Base-by-base conservation (phyloP, 2,329 filamentous ascomycete species). In the Penicillium sp. region DNA sequence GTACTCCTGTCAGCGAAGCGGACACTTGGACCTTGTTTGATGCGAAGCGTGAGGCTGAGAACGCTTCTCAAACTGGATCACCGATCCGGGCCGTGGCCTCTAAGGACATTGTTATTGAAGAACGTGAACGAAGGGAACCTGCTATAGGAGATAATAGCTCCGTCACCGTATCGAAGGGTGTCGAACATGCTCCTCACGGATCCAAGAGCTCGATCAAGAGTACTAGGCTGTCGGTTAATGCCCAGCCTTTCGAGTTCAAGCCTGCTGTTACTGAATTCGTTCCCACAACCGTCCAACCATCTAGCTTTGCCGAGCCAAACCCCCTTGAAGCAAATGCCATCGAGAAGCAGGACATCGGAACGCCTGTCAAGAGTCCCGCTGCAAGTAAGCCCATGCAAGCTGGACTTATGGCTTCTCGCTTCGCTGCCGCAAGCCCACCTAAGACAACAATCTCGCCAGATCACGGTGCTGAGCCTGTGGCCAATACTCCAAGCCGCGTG, bases 191-290 rank as follows among this genome's bases (percentile, higher is more conserved):
- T 48, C 36, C 48, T 35, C 50, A 65, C 16, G 60, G 63, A 45
- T 57, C 66, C n/a, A 64, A 67, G 52, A 59, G 57, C 43, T 59
- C 63, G 14, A 28, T 52, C 37, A 72, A 70, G 67, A 78, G 78
- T 61, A 81, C 81, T 62, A 85, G 85, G 5, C 77, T 92, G 25
- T 92, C 89, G 35, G 87, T 88, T 4, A 81, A 84, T 16, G 88
- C 89, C 0, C 84, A 84, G 64, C 82, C 88, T 0, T 95, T 94
- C 69, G 81, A 81, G 53, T 80, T 77, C 63, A 72, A 75, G 55
- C 66, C 73, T 56, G 65, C 65, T 48, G 66, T 70, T 50, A 55
- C 67, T 38, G 61, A 68, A 44, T 69, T 72, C 51, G 59, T 69
- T 28, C 65, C 69, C 16, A 57, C 60, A 26, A 40, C 48, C 8